Evolutionary conservation across 768 basidiomycete species (phyloP), one percentile per base, ranked within the genome.

Genomic region (Mycena metata): DNA sequence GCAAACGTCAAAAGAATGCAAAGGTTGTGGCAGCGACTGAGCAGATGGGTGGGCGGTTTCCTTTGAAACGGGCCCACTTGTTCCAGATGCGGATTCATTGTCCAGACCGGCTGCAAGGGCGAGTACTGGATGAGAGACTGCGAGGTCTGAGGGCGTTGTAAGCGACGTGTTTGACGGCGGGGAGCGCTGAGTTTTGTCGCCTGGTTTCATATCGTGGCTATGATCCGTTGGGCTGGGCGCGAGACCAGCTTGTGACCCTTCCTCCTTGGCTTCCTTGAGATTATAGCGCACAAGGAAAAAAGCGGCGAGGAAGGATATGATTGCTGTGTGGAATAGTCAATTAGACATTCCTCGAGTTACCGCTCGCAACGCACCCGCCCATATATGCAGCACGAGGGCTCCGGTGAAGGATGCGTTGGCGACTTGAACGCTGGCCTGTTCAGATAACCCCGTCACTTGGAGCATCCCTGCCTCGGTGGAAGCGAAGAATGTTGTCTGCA

Each of bases 401-500:
- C 84, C 86, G 7, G 86, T 76, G 11, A 90, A 79, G 19, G 79
- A 77, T 16, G 86, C 83, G 62, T 87, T 89, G 16, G 85, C 73
- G 13, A 80, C 71, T 66, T 78, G 79, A 46, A 76, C 76, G 21
- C 79, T 45, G 26, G 54, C 58, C 49, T 30, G 69, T 60, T 78
- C 78, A 47, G 21, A 49, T 57, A 39, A 83, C 8, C 81, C 80
- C 0, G 86, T 85, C 17, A 81, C 78, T 26, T 82, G 81, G 10
- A 90, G 77, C 74, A 89, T 77, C 24, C 83, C 85, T 0, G 86
- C 84, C 74, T 89, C 88, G 21, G 83, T 85, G 0, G 88, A 84
- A 1, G 88, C 89, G 61, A 90, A 89, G 75, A 90, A 90, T 0
- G 88, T 90, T 0, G 88, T 88, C 88, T 90, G 26, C n/a, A 15